A percentile compares a stretch with the other conserved stretches of the same genome.
phyloP scores from a whole-genome alignment of 2,329 filamentous ascomycete genomes.

The Lecanicillium sp. region DNA sequence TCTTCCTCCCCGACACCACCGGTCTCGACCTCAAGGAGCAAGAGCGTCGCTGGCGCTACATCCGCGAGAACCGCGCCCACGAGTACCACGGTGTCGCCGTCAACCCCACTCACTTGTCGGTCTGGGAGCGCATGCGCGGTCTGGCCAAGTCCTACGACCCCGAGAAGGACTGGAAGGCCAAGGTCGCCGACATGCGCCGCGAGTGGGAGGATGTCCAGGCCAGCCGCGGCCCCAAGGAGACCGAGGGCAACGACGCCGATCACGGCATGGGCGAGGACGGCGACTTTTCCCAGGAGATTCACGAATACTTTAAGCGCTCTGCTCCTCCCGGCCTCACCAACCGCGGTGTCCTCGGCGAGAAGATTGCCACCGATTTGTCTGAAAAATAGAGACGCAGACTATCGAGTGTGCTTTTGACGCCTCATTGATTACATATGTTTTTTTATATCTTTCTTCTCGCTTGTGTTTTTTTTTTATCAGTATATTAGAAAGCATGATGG shows the following conservation, averaged over 20 bases:
- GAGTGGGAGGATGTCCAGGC: slow-evolving; percentile 54
- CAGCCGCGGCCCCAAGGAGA: slow-evolving; percentile 42
- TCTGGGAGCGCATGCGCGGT: slow-evolving; percentile 79
- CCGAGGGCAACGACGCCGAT: slow-evolving; percentile 29
- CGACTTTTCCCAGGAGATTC: slow-evolving; percentile 48
- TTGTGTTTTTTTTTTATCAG: neutral
- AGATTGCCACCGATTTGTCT: slow-evolving; percentile 17
- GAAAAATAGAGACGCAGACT: slow-evolving; percentile 13
- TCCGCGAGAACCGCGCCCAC: slow-evolving; percentile 66
- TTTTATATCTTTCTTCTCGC: neutral
- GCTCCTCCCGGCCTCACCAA: slow-evolving; percentile 23
- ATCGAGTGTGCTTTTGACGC: slow-evolving; percentile 6
- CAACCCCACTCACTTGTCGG: slow-evolving; percentile 78
- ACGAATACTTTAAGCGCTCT: slow-evolving; percentile 47
- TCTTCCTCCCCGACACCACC: slow-evolving; percentile 95
- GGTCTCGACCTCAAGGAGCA: slow-evolving; percentile 96
- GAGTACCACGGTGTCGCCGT: slow-evolving; percentile 94
- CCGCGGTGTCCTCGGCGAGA: slow-evolving; percentile 25
- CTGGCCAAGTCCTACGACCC: slow-evolving; percentile 79
- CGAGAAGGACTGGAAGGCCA: slow-evolving; percentile 73
- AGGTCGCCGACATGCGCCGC: slow-evolving; percentile 72
- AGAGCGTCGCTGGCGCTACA: slow-evolving; percentile 86
- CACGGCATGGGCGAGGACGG: slow-evolving; percentile 37
- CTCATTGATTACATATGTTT: neutral
- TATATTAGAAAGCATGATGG: neutral